phyloP scores from a whole-genome alignment of 1,284 basidiomycete species.

The Cutaneotrichosporon cutaneum region DNA sequence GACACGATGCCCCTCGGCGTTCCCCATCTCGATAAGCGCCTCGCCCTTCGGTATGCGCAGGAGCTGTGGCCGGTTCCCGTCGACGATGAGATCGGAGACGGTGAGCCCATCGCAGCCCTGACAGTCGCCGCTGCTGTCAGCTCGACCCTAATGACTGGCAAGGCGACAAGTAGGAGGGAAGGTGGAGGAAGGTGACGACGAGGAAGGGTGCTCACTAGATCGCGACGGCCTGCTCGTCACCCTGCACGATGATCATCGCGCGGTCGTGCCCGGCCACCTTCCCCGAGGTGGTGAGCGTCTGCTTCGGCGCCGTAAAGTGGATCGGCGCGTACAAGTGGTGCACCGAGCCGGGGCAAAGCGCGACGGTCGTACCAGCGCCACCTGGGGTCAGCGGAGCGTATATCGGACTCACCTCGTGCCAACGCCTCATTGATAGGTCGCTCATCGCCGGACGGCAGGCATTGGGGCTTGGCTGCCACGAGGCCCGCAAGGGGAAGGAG shows the following conservation, averaged over 20 bases:
- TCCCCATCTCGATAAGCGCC: conserved; percentile 51
- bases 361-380: conserved; percentile 39
- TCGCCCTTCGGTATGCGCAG: conserved; percentile 48
- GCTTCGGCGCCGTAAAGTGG: conserved; percentile 41
- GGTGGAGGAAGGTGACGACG: neutral
- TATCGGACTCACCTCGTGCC: conserved; percentile 31
- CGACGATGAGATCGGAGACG: conserved; percentile 47
- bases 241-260: conserved; percentile 48
- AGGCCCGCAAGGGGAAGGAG: neutral
- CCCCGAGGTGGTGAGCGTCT: conserved; percentile 44
- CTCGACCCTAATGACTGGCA: neutral
- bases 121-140: conserved; percentile 50
- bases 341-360: conserved; percentile 47
- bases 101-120: conserved; percentile 38
- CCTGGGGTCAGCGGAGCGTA: conserved; percentile 28
- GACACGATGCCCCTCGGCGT: conserved; percentile 48
- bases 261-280: conserved; percentile 31
- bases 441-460: conserved; percentile 39
- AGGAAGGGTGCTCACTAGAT: conserved; percentile 33
- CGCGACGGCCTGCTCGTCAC: conserved; percentile 42
- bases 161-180: neutral
- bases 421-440: conserved; percentile 45
- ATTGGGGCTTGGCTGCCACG: neutral
- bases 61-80: conserved; percentile 51
- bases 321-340: conserved; percentile 46